Conservation (phyloP, 2,329 filamentous ascomycete genomes). For the Talaromyces sp. region DNA sequence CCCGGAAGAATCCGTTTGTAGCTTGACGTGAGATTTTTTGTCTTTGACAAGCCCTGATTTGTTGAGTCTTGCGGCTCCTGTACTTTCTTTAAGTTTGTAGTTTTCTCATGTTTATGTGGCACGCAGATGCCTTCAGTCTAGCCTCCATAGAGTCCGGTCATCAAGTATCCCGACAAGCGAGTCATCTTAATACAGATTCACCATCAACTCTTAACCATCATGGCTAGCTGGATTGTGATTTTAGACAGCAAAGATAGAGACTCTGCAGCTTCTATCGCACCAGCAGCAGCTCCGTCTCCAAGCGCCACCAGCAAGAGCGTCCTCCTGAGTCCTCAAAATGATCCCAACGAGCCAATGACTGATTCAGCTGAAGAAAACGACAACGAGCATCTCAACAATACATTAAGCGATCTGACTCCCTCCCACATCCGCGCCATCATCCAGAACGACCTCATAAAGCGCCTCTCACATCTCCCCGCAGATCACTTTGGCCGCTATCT, state of each 20-base stretch:
- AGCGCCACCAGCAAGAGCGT: not conserved
- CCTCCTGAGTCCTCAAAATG: not conserved
- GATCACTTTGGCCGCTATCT: not conserved
- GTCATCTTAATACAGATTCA: not conserved
- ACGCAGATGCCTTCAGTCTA: not conserved
- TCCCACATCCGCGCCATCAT: not conserved
- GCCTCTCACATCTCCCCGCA: not conserved
- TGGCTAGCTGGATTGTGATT: not conserved
- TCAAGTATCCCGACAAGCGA: not conserved
- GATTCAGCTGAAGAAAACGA: not conserved
- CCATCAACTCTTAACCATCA: not conserved
- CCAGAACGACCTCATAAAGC: not conserved
- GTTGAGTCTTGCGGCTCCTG: not conserved
- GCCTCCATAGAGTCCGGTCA: not conserved
- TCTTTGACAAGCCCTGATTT: not conserved
- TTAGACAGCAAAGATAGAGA: not conserved
- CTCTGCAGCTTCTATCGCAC: not conserved
- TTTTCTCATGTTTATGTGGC: not conserved
- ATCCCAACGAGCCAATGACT: not conserved
- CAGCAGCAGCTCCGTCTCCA: not conserved
- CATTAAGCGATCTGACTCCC: not conserved
- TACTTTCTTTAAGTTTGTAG: not conserved
- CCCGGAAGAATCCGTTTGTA: not conserved
- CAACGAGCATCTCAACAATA: not conserved
- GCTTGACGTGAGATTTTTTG: not conserved